Percentiles rank a stretch among this genome's conserved stretches.
Evolutionary conservation across 1,284 basidiomycete genomes (phyloP).

Genomic region (Termitomyces sp.): DNA sequence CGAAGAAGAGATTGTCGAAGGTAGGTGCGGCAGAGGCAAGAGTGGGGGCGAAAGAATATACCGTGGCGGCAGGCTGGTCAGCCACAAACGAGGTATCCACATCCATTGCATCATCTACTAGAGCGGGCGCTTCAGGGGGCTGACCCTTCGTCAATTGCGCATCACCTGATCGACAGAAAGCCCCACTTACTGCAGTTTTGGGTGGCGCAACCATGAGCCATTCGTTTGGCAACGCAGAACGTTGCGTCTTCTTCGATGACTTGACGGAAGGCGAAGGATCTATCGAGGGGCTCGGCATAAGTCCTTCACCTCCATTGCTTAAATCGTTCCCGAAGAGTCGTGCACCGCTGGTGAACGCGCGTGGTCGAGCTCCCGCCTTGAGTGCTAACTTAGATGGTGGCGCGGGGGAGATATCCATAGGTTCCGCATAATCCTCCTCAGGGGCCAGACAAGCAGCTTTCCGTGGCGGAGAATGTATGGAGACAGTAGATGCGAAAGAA

Average conservation of each 20-base stretch:
- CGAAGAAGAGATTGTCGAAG: conserved; percentile 60
- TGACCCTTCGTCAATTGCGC: conserved; percentile 21
- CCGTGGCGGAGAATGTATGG: conserved; percentile 62
- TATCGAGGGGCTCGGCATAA: conserved; percentile 29
- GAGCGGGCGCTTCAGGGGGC: conserved; percentile 33
- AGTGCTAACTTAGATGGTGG: conserved; percentile 32
- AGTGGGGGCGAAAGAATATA: conserved; percentile 32
- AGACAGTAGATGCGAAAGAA: conserved; percentile 77
- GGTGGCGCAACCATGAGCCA: conserved; percentile 44
- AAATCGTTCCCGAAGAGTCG: conserved; percentile 69
- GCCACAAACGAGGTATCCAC: conserved; percentile 52
- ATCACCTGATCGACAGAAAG: background rate
- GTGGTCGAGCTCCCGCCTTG: conserved; percentile 37
- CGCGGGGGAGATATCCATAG: conserved; percentile 78
- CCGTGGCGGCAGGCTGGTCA: conserved; percentile 22
- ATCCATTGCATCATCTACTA: conserved; percentile 69
- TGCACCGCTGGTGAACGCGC: conserved; percentile 54
- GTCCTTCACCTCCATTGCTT: conserved; percentile 54
- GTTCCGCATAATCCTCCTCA: conserved; percentile 43
- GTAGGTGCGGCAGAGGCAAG: conserved; percentile 51
- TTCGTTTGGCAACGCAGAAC: conserved; percentile 54
- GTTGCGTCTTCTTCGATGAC: conserved; percentile 48
- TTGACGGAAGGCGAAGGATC: conserved; percentile 27
- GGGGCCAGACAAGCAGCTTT: conserved; percentile 38
- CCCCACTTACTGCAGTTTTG: conserved; percentile 20